phyloP scores from a whole-genome alignment of 148 eudicot species.

The Vaccinium myrtillus region DNA sequence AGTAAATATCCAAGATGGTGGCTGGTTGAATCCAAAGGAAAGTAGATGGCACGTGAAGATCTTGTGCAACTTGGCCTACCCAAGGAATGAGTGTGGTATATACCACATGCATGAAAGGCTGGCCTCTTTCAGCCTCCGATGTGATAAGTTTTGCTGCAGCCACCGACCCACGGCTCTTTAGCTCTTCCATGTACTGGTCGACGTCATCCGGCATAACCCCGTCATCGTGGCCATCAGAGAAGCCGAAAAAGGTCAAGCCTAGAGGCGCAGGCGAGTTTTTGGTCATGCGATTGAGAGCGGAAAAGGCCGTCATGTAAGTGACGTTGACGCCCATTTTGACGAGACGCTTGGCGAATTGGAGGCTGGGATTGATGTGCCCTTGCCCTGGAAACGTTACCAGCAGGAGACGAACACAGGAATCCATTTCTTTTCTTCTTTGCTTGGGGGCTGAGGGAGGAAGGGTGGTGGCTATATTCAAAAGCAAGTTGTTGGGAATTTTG shows the following conservation, averaged over 20 bases:
- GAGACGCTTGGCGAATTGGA: constrained; percentile 50
- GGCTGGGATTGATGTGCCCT: constrained; percentile 53
- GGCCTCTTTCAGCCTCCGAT: constrained; percentile 10
- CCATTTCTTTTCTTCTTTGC: background rate
- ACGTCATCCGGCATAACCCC: constrained; percentile 7
- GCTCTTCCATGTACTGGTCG: constrained; percentile 14
- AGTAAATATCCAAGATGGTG: constrained; percentile 32
- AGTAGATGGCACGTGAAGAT: constrained; percentile 34
- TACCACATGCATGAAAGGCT: constrained; percentile 29
- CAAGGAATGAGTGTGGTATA: constrained; percentile 40
- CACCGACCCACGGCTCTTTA: constrained; percentile 19
- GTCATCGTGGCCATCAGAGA: constrained; percentile 40
- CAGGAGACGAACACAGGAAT: constrained; percentile 24
- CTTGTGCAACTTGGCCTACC: constrained; percentile 46
- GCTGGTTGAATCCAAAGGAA: constrained; percentile 38
- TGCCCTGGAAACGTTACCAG: constrained; percentile 33
- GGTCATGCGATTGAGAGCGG: constrained; percentile 22
- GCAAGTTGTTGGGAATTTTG: background rate
- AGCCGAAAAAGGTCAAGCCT: constrained; percentile 26
- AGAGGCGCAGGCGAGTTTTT: background rate
- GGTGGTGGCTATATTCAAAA: background rate
- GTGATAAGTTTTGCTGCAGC: constrained; percentile 22
- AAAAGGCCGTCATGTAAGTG: constrained; percentile 37
- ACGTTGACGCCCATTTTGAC: constrained; percentile 24
- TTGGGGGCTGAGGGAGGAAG: background rate